Conservation (phyloP, 2,329 filamentous ascomycete genomes). For the Fusarium secorum region DNA sequence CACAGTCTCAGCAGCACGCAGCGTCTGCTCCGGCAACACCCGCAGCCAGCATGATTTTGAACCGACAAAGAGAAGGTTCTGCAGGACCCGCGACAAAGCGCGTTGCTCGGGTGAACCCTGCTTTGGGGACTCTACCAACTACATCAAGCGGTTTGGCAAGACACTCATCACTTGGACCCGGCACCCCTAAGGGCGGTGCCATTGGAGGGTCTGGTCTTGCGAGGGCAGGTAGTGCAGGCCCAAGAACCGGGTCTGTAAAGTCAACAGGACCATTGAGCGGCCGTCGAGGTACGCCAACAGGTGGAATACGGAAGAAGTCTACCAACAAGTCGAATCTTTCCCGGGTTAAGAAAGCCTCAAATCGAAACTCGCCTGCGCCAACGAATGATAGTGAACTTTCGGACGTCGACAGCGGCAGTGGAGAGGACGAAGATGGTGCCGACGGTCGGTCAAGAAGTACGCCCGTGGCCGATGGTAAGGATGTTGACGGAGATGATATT, state of each 20-base stretch:
- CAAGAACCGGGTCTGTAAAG: constrained; percentile 60
- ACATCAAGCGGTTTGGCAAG: constrained; percentile 67
- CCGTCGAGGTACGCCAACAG: constrained; percentile 59
- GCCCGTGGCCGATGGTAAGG: constrained; percentile 47
- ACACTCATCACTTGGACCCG: constrained; percentile 69
- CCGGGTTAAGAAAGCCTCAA: constrained; percentile 65
- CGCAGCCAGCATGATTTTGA: constrained; percentile 66
- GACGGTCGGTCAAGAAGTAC: constrained; percentile 46
- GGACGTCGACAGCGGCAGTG: constrained; percentile 65
- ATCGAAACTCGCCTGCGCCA: constrained; percentile 68
- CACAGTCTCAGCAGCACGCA: constrained; percentile 60
- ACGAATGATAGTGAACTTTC: constrained; percentile 71
- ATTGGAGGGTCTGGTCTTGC: constrained; percentile 47
- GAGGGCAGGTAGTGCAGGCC: constrained; percentile 67
- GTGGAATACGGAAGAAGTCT: constrained; percentile 57
- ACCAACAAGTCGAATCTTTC: constrained; percentile 67
- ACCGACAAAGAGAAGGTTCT: constrained; percentile 65
- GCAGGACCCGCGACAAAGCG: constrained; percentile 67
- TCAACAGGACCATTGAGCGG: constrained; percentile 48
- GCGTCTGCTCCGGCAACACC: constrained; percentile 68
- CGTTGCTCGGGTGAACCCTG: constrained; percentile 57
- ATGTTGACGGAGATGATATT: constrained; percentile 60
- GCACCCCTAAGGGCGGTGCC: constrained; percentile 62
- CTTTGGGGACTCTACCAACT: constrained; percentile 56
- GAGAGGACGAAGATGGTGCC: constrained; percentile 58